Base-by-base conservation (phyloP, 371 early-diverging fungal genomes). In the Rhizopus stolonifer region DNA sequence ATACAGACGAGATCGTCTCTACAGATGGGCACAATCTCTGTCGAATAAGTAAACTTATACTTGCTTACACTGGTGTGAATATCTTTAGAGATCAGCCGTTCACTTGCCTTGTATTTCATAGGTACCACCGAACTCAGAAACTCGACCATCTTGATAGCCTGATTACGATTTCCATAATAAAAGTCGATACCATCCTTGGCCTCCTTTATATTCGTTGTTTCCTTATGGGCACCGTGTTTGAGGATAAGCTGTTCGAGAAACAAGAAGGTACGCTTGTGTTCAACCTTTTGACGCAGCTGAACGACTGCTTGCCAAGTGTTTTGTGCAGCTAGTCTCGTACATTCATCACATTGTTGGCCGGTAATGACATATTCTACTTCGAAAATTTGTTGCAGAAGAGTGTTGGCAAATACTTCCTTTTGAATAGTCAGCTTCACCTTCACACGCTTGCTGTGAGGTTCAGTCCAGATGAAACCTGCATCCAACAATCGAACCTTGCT, bases 261-360 rank as follows among this genome's bases (percentile, higher is more conserved):
- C 60, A 99, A 84, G 80, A 99, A 98, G 4, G 99, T 99, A 61
- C 95, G 85, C 81, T 97, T 96, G 80, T 97, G 97, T 36, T 85
- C 86, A 17, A 94, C 95, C 81, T 97, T 98, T 79, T 99, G 99
- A 54, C 99, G 90, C 21, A 99, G 88, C 82, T 99, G 99, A 17
- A 99, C 99, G 50, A 89, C 84, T 11, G 98, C 95, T 67, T 93
- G 94, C 99, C 99, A 99, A 6, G 94, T 98, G 65, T 99, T 94
- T 72, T 99, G 93, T 6, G 99, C 99, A 79, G 93, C 97, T 26
- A 97, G 87, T 52, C 95, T 88, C 22, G 94, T 89, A 81, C 99
- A 99, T 72, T 97, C 98, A 46, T 92, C 88, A 72, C 99, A 99
- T 70, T 98, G 96, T 74, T 94, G 96, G 58, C 85, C 81, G 17